Base-by-base conservation (phyloP, 2,329 filamentous ascomycete species). In the Scedosporium dehoogii region DNA sequence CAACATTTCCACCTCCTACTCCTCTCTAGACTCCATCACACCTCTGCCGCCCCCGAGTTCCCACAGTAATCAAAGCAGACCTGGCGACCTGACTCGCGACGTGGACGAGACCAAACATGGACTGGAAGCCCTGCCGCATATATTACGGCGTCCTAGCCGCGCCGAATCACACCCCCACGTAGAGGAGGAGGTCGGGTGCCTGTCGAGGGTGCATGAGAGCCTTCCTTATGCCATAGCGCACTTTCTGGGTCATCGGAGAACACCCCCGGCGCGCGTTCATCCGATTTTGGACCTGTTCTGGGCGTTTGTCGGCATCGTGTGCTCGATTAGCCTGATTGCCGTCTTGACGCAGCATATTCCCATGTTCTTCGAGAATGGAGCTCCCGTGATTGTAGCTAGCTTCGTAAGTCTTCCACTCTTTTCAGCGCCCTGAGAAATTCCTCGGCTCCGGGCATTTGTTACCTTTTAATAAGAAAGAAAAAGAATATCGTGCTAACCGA, bases 211-310 rank as follows among this genome's bases (percentile, higher is more conserved):
- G n/a, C 33, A 57, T 16, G 12, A 16, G 5, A 48, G 77, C 55
- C 70, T 96, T 1, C 92, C 91, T 0, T 78, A 77, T 57, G 81
- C 82, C 0, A 70, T 94, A 21, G 82, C 89, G 21, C 82, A 85
- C 66, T 88, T 91, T 67, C 75, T 96, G 1, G 88, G 89, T 10
- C 76, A 89, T 69, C 81, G 87, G 64, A 73, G 69, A 57, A 38
- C 70, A 27, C 67, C 72, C 66, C 67, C 73, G 57, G 25, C 68
- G 12, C 69, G 69, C 9, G 68, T 84, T 18, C 86, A 87, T 1
- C 87, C 85, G 65, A 64, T 90, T 4, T 67, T 84, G 4, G 75
- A 85, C 55, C 78, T 83, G 33, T 74, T 84, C 23, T 90, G 85
- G 83, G 81, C 85, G 0, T 81, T 87, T 62, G 65, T 91, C 38